These are phyloP conservation scores for Trichocladium antarcticum DNA, from an alignment of 495 filamentous ascomycete species.

Conservation along the genomic window DNA sequence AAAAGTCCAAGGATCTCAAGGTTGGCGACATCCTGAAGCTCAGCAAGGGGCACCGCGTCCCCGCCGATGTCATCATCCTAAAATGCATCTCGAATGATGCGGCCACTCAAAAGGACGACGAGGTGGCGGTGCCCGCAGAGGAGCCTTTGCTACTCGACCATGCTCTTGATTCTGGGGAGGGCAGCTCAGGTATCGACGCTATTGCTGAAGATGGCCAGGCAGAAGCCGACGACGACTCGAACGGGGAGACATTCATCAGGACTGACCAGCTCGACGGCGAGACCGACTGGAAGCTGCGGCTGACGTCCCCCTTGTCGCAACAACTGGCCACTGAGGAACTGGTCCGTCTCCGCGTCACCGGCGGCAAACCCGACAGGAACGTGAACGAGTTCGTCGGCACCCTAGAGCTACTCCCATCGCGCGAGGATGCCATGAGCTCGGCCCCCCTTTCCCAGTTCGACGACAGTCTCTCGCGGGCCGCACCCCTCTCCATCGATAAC, in stretches of 20 bases:
- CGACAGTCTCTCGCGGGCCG: constrained; percentile 35
- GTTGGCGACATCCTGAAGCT: constrained; percentile 93
- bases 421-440: constrained; percentile 23
- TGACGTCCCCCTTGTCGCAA: constrained; percentile 79
- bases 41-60: constrained; percentile 79
- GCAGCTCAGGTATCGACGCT: constrained; percentile 11
- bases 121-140: constrained; percentile 18
- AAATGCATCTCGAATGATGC: constrained; percentile 66
- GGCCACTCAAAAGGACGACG: constrained; percentile 19
- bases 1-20: constrained; percentile 77
- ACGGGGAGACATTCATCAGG: constrained; percentile 88
- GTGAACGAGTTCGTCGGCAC: constrained; percentile 92
- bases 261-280: constrained; percentile 98
- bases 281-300: constrained; percentile 94
- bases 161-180: constrained; percentile 18
- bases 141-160: constrained; percentile 36
- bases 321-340: constrained; percentile 55
- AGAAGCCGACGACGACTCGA: constrained; percentile 25
- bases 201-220: constrained; percentile 4
- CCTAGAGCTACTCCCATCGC: constrained; percentile 49
- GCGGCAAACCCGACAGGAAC: constrained; percentile 76
- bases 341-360: constrained; percentile 62
- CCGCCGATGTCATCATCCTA: constrained; percentile 87
- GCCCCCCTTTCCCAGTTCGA: constrained; percentile 21
- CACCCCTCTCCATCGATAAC: constrained; percentile 85